Base-by-base conservation (phyloP, 2,329 filamentous ascomycete genomes). In the Dactylellina haptotyla region DNA sequence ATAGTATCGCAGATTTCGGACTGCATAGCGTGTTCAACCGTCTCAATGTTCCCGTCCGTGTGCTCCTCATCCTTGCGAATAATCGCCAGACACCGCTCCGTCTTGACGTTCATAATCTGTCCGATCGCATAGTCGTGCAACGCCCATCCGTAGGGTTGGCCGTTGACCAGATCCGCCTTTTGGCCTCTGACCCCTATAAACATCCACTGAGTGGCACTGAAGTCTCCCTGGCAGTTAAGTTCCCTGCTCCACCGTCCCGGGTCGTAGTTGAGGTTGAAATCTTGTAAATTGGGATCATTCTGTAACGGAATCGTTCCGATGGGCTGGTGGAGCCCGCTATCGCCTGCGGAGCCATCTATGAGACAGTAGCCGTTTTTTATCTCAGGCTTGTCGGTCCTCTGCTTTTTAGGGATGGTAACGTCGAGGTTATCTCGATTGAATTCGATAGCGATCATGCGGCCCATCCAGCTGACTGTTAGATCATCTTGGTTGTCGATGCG, bases 381-480 rank as follows among this genome's bases (percentile, higher is more conserved):
- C 9, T 12, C 25, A 4, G 61, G 45, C 8, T 16, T 25, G n/a
- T 26, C 16, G 6, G 23, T 34, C 6, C 25, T 28, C 23, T 57
- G n/a, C 4, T 32, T 26, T 12, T 45, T 58, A 5, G n/a, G n/a
- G n/a, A n/a, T n/a, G n/a, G 32, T n/a, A 45, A 51, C 34, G 14
- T 50, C 58, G 50, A 56, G 51, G 18, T 61, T 37, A 16, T 53
- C 48, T 4, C n/a, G 34, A 4, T 59, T 46, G 20, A 51, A 45
- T 37, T 64, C 66, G 10, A 72, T 53, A 26, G 58, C 66, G 30
- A 72, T 53, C 23, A 72, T 43, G 8, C 56, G 54, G 5, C 66
- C 66, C 6, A 18, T 9, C 66, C 66, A 72, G 20, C n/a, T 18
- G 9, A 63, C 50, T 6, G 51, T 66, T 25, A 41, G 18, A 16